phyloP scores from a whole-genome alignment of 495 filamentous ascomycete genomes.

The Trichoderma erinaceum region DNA sequence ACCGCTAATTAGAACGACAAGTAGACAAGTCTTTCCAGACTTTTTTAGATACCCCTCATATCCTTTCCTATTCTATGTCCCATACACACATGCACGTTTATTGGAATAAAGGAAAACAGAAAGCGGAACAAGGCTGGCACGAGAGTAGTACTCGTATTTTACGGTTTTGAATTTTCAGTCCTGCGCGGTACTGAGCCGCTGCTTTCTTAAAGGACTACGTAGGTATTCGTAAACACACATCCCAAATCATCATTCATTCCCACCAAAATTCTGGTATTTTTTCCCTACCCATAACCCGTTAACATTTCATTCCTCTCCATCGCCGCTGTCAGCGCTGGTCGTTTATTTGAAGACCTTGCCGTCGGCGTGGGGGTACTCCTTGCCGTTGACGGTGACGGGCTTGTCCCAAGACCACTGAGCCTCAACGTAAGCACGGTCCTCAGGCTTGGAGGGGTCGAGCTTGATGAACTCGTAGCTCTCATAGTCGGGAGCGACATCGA shows the following conservation, averaged over 20 bases:
- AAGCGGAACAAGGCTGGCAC: not conserved
- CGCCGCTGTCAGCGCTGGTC: constrained; percentile 15
- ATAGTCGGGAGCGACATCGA: constrained; percentile 93
- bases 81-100: not conserved
- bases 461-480: constrained; percentile 95
- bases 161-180: not conserved
- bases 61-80: not conserved
- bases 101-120: not conserved
- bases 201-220: not conserved
- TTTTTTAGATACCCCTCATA: constrained; percentile 6
- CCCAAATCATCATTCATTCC: constrained; percentile 12
- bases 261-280: constrained; percentile 13
- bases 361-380: constrained; percentile 62
- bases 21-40: not conserved
- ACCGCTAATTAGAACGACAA: not conserved
- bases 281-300: constrained; percentile 25
- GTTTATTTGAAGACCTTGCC: constrained; percentile 99
- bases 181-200: not conserved
- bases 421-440: constrained; percentile 77
- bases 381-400: constrained; percentile 68
- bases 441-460: constrained; percentile 78
- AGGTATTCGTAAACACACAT: not conserved
- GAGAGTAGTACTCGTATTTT: not conserved
- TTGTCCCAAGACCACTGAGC: constrained; percentile 84
- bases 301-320: constrained; percentile 23